phyloP scores from a whole-genome alignment of 768 basidiomycete genomes.

The Tephrocybe rancida region DNA sequence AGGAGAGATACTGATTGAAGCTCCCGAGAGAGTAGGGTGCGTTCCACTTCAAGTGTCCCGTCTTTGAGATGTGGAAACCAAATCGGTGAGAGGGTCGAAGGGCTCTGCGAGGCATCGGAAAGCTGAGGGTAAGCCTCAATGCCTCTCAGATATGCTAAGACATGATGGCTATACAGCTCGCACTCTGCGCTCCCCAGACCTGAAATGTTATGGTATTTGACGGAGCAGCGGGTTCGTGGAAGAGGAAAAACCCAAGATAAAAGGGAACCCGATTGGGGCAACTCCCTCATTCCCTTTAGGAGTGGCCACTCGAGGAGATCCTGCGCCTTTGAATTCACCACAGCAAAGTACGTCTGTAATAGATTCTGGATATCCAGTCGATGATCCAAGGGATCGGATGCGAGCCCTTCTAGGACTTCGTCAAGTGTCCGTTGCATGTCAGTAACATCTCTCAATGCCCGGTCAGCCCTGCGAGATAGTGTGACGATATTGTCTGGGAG shows the following conservation, averaged over 20 bases:
- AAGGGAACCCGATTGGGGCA: not conserved
- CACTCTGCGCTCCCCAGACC: not conserved
- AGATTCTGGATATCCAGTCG: not conserved
- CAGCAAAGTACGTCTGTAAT: not conserved
- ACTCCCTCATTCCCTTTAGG: not conserved
- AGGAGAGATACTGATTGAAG: constrained; percentile 6
- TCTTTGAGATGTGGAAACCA: not conserved
- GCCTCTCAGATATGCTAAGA: constrained; percentile 2
- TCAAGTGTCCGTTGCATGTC: not conserved
- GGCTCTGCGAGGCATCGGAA: not conserved
- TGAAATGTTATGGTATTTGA: not conserved
- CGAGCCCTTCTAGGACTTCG: not conserved
- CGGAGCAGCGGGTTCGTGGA: not conserved
- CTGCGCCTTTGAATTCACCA: not conserved
- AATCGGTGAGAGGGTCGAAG: not conserved
- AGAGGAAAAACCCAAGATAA: constrained; percentile 2
- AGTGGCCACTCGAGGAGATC: not conserved
- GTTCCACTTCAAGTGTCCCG: not conserved
- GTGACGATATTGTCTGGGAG: not conserved
- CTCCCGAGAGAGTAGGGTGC: not conserved
- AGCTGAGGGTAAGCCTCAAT: constrained; percentile 1
- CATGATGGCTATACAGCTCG: constrained; percentile 3
- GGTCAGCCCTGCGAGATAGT: not conserved
- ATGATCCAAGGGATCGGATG: not conserved
- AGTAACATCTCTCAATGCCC: not conserved